Conservation (phyloP, 768 basidiomycete genomes). For the Ramaria sp. region DNA sequence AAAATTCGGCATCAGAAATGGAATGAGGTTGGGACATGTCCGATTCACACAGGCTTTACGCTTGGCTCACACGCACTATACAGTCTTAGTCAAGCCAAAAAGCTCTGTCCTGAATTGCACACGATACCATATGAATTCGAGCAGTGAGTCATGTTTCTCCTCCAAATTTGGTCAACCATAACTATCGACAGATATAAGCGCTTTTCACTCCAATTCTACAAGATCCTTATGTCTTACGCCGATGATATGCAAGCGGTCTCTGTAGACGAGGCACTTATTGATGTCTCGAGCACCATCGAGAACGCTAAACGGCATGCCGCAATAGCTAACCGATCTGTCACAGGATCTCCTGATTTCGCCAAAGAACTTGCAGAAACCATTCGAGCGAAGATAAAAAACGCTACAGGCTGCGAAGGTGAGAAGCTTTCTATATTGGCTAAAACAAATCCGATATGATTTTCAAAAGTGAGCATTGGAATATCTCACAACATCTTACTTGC, state of each 20-base stretch:
- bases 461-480: constrained; percentile 81
- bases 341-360: constrained; percentile 29
- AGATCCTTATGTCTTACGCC: constrained; percentile 79
- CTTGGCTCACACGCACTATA: neutral
- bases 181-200: constrained; percentile 60
- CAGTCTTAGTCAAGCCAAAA: constrained; percentile 71
- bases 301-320: constrained; percentile 19
- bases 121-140: constrained; percentile 96
- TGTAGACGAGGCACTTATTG: constrained; percentile 91
- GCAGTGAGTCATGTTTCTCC: constrained; percentile 29
- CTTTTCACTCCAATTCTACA: constrained; percentile 82
- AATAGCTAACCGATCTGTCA: neutral
- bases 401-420: constrained; percentile 81
- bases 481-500: constrained; percentile 88
- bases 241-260: constrained; percentile 93
- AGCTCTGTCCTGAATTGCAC: constrained; percentile 58
- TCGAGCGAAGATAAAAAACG: constrained; percentile 59
- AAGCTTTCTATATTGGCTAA: neutral
- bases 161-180: neutral
- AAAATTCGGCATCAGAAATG: constrained; percentile 78
- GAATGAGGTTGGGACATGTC: constrained; percentile 66
- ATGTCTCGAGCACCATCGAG: constrained; percentile 56
- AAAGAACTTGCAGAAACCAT: constrained; percentile 75
- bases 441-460: neutral
- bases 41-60: neutral